Evolutionary conservation across 257 asterid genomes (phyloP).

Genomic region (Pogostemon cablin): DNA sequence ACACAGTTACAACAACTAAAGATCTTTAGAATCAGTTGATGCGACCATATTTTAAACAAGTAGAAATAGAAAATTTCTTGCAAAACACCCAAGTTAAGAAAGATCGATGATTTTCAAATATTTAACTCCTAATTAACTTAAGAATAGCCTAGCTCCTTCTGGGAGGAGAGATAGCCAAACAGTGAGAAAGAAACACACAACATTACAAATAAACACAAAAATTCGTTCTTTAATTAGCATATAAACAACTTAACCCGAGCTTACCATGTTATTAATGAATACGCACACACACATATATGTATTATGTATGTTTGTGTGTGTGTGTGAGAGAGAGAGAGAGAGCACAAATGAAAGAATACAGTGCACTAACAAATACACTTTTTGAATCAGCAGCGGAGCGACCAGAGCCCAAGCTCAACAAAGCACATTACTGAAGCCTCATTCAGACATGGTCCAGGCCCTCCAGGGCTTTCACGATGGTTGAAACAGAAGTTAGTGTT

Average conservation of each 20-base stretch:
- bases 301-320: neutral
- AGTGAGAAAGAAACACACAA: neutral
- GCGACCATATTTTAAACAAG: constrained; percentile 11
- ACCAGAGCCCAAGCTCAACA: too few relatives aligned
- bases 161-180: neutral
- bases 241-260: constrained; percentile 1
- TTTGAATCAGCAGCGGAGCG: too few relatives aligned
- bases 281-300: neutral
- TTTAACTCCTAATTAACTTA: neutral
- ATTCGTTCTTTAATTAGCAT: constrained; percentile 12
- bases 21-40: constrained; percentile 17
- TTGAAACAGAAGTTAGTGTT: too few relatives aligned
- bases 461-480: too few relatives aligned
- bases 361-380: too few relatives aligned
- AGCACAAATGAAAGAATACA: too few relatives aligned
- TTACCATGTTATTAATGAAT: neutral
- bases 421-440: too few relatives aligned
- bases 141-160: neutral
- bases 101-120: neutral
- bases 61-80: neutral
- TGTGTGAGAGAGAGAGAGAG: too few relatives aligned
- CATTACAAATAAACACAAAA: neutral
- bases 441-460: too few relatives aligned
- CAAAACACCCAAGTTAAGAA: neutral
- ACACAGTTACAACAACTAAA: constrained; percentile 15